These are phyloP conservation scores for Abrus precatorius DNA, from an alignment of 306 rosid genomes.

Conservation along the genomic window DNA sequence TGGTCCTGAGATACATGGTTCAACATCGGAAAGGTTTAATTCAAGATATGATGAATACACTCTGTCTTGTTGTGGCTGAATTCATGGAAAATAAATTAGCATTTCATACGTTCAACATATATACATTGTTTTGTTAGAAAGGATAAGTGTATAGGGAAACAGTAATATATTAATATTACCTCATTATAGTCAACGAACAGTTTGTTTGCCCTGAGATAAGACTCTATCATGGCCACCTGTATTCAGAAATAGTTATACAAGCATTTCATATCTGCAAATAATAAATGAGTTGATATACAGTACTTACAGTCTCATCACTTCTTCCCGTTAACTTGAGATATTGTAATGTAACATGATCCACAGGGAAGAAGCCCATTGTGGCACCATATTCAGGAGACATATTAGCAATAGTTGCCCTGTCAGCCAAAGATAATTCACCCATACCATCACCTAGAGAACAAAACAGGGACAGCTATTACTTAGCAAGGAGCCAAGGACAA, in stretches of 20 bases:
- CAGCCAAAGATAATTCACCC: constrained; percentile 91
- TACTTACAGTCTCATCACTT: constrained; percentile 91
- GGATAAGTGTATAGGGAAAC: constrained; percentile 14
- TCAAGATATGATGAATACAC: constrained; percentile 93
- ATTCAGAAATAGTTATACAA: constrained; percentile 37
- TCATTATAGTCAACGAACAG: constrained; percentile 93
- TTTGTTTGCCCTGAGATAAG: constrained; percentile 91
- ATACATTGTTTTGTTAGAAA: constrained; percentile 9
- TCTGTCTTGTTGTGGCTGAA: constrained; percentile 90
- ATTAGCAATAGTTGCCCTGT: constrained; percentile 97
- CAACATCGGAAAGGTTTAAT: constrained; percentile 82
- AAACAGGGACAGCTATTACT: constrained; percentile 39
- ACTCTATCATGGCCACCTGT: constrained; percentile 93
- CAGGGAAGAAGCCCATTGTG: constrained; percentile 99
- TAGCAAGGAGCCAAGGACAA: not conserved
- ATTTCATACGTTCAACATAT: constrained; percentile 31
- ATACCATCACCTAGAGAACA: constrained; percentile 87
- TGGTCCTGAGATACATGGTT: constrained; percentile 93
- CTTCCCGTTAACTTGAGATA: constrained; percentile 95
- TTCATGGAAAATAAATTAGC: constrained; percentile 47
- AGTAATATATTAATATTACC: constrained; percentile 52
- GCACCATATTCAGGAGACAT: constrained; percentile 99
- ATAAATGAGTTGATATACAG: constrained; percentile 6
- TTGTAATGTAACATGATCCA: constrained; percentile 92
- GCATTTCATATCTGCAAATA: constrained; percentile 43